Percentiles rank a stretch among this genome's conserved stretches.
These are phyloP conservation scores for Scheffersomyces titani DNA, from an alignment of 1,139 yeast genomes.

Conservation along the genomic window DNA sequence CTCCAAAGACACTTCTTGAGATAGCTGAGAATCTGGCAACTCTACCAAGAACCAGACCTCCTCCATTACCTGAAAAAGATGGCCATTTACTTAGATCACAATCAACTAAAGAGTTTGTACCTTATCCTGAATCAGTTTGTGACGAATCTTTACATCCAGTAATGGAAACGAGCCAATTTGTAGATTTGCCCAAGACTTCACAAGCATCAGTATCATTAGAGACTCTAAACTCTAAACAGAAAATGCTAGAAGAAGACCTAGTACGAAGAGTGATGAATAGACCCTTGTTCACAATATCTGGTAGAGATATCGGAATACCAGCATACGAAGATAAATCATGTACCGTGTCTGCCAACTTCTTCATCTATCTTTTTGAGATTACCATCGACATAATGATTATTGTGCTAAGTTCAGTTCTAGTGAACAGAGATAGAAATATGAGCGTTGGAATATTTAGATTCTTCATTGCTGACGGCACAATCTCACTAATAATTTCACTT, in stretches of 20 bases:
- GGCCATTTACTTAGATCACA: neutral
- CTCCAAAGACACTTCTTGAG: slow-evolving; percentile 4
- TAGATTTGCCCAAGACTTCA: slow-evolving; percentile 2
- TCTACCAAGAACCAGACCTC: neutral
- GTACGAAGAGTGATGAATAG: slow-evolving; percentile 39
- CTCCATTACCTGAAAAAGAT: neutral
- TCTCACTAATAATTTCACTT: slow-evolving; percentile 35
- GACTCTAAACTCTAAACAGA: slow-evolving; percentile 26
- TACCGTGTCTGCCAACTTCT: slow-evolving; percentile 29
- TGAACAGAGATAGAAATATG: slow-evolving; percentile 23
- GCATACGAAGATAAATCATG: slow-evolving; percentile 18
- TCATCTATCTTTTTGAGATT: slow-evolving; percentile 38
- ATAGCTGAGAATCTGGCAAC: slow-evolving; percentile 6
- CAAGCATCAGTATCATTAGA: slow-evolving; percentile 4
- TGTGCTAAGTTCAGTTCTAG: slow-evolving; percentile 28
- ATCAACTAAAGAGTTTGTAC: slow-evolving; percentile 3
- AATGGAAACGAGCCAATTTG: slow-evolving; percentile 16
- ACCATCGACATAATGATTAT: slow-evolving; percentile 34
- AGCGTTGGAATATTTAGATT: slow-evolving; percentile 33
- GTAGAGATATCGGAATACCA: slow-evolving; percentile 13
- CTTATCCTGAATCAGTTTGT: slow-evolving; percentile 8
- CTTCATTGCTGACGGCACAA: slow-evolving; percentile 39
- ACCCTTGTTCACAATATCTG: slow-evolving; percentile 24
- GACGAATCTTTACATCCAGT: slow-evolving; percentile 23
- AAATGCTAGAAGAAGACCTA: slow-evolving; percentile 30